These are phyloP conservation scores for Trapa bicornis DNA, from an alignment of 345 rosid species.

Conservation along the genomic window DNA sequence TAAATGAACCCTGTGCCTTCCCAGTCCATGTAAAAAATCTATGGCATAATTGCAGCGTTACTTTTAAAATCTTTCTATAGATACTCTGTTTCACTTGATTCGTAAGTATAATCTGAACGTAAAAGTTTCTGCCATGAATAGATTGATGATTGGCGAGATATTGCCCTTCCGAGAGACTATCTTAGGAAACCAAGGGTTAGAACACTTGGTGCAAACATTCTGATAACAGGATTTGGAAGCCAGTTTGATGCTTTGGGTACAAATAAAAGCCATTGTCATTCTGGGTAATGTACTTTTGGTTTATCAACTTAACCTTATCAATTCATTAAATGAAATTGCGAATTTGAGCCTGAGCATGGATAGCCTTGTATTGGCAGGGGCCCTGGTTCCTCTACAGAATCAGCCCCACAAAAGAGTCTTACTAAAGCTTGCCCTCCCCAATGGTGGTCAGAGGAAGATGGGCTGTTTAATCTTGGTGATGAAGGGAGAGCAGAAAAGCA, in stretches of 20 bases:
- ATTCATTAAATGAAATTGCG: not conserved
- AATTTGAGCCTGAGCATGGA: not conserved
- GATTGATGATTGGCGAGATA: constrained; percentile 97
- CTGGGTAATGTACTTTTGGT: constrained; percentile 31
- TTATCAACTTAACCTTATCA: not conserved
- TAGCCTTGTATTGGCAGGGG: constrained; percentile 25
- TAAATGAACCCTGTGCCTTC: not conserved
- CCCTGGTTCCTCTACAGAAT: constrained; percentile 29
- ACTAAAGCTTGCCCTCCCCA: constrained; percentile 41
- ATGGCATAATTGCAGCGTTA: not conserved
- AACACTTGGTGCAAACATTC: constrained; percentile 53
- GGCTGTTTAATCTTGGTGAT: constrained; percentile 80
- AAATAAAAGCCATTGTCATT: constrained; percentile 18
- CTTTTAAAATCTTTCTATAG: not conserved
- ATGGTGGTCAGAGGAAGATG: constrained; percentile 94
- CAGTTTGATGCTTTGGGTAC: constrained; percentile 50
- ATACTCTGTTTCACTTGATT: not conserved
- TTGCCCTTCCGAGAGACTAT: constrained; percentile 59
- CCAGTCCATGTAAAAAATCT: not conserved
- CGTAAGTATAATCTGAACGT: not conserved
- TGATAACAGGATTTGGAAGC: constrained; percentile 68
- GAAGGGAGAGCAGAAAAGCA: constrained; percentile 90
- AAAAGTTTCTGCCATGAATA: constrained; percentile 17
- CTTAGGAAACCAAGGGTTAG: constrained; percentile 45
- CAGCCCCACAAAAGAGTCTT: constrained; percentile 30